phyloP scores from a whole-genome alignment of 805 yeast genomes.

The Starmerella stellata region DNA sequence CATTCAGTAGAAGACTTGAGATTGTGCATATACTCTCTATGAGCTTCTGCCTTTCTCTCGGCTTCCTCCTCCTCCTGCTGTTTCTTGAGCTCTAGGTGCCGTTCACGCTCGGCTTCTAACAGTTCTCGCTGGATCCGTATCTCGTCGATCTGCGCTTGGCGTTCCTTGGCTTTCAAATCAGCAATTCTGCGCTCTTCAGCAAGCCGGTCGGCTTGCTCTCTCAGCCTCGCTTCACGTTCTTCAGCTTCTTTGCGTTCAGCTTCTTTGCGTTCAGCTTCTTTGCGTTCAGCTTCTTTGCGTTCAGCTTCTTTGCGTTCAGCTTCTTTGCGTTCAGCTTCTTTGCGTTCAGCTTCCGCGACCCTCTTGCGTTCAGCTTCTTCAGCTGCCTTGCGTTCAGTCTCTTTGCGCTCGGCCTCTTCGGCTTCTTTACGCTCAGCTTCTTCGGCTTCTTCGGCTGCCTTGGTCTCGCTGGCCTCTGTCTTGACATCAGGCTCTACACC shows the following conservation, averaged over 20 bases:
- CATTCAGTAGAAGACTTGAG: not conserved
- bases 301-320: not conserved
- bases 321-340: not conserved
- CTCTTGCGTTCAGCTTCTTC: not conserved
- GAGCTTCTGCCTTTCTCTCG: no score
- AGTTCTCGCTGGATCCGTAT: no score
- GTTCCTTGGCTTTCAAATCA: no score
- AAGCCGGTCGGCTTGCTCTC: not conserved
- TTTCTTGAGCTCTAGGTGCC: not conserved
- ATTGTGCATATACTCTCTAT: no score
- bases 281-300: not conserved
- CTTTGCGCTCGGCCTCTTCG: not conserved
- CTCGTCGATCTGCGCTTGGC: no score
- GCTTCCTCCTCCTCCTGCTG: not conserved
- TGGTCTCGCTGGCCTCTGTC: not conserved
- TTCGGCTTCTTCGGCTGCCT: not conserved
- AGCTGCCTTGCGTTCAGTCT: not conserved
- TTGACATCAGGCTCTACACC: not conserved
- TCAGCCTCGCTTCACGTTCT: not conserved
- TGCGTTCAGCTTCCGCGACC: not conserved
- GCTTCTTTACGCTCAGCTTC: not conserved
- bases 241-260: not conserved
- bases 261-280: not conserved
- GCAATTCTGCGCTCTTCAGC: not conserved
- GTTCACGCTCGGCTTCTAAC: no score